Conservation (phyloP, 306 rosid genomes). For the Cucurbita argyrosperma region DNA sequence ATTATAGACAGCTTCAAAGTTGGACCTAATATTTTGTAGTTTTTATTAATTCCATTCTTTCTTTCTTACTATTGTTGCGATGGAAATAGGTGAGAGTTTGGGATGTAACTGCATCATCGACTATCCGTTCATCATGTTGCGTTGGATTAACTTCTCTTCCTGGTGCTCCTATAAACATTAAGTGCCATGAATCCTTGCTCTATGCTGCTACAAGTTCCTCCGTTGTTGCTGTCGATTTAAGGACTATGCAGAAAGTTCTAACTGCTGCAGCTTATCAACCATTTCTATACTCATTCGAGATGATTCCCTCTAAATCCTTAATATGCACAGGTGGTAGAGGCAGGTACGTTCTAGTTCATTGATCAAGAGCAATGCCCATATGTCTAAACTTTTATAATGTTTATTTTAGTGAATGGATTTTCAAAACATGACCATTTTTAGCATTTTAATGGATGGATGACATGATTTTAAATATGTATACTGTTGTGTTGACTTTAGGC, state of each 20-base stretch:
- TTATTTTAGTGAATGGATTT: too few species aligned
- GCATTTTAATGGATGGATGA: not conserved
- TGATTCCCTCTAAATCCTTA: conserved; percentile 49
- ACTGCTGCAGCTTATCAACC: conserved; percentile 36
- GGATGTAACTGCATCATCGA: conserved; percentile 52
- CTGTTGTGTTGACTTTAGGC: not conserved
- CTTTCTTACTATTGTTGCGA: not conserved
- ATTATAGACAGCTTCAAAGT: not conserved
- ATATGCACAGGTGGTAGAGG: conserved; percentile 54
- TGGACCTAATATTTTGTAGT: not conserved
- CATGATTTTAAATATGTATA: too few species aligned
- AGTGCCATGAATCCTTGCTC: conserved; percentile 63
- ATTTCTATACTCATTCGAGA: conserved; percentile 44
- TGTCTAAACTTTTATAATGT: not conserved
- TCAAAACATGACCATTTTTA: too few species aligned
- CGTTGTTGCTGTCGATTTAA: conserved; percentile 52
- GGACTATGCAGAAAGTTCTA: conserved; percentile 62
- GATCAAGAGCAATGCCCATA: not conserved
- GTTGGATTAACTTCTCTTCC: conserved; percentile 64
- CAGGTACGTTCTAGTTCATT: conserved; percentile 23
- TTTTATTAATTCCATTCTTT: not conserved
- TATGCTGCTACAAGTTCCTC: conserved; percentile 61
- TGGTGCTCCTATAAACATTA: conserved; percentile 46
- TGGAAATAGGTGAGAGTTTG: conserved; percentile 61
- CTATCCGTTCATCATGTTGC: conserved; percentile 53